phyloP scores from a whole-genome alignment of 2,329 filamentous ascomycete species.

The Colletotrichum tofieldiae region DNA sequence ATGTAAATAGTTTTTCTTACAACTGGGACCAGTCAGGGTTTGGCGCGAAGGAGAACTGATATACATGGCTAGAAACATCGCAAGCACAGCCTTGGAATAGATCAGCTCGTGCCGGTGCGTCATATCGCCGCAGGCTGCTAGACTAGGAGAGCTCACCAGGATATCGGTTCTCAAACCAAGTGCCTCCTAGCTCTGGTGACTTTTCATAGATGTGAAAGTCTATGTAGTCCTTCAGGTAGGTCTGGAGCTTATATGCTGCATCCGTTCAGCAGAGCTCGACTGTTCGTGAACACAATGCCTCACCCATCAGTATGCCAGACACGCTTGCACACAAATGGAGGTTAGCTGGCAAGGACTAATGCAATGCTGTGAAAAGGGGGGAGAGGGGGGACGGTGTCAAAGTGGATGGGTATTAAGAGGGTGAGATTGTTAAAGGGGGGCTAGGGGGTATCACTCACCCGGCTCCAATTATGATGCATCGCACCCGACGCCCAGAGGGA shows the following conservation, averaged over 20 bases:
- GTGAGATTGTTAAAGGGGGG: too few species aligned
- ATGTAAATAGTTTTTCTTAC: not conserved
- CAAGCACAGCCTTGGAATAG: constrained; percentile 52
- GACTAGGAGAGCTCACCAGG: constrained; percentile 20
- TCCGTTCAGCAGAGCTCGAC: not conserved
- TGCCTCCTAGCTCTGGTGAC: constrained; percentile 60
- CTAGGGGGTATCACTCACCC: not conserved
- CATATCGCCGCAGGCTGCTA: not conserved
- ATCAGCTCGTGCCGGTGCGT: not conserved
- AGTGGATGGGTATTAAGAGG: too few species aligned
- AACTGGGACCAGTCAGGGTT: constrained; percentile 59
- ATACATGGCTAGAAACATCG: constrained; percentile 61
- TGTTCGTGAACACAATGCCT: not conserved
- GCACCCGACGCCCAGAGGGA: not conserved
- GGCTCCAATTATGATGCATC: constrained; percentile 9
- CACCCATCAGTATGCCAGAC: constrained; percentile 10
- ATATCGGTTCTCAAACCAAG: constrained; percentile 61
- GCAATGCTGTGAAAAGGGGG: not conserved
- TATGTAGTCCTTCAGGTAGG: constrained; percentile 42
- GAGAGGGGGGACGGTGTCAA: not conserved
- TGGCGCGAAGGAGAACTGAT: constrained; percentile 60
- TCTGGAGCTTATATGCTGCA: constrained; percentile 45
- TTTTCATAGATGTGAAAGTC: constrained; percentile 58
- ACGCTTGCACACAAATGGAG: not conserved
- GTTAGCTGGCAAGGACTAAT: not conserved